Evolutionary conservation across 345 rosid genomes (phyloP).

Genomic region (Draba incana): DNA sequence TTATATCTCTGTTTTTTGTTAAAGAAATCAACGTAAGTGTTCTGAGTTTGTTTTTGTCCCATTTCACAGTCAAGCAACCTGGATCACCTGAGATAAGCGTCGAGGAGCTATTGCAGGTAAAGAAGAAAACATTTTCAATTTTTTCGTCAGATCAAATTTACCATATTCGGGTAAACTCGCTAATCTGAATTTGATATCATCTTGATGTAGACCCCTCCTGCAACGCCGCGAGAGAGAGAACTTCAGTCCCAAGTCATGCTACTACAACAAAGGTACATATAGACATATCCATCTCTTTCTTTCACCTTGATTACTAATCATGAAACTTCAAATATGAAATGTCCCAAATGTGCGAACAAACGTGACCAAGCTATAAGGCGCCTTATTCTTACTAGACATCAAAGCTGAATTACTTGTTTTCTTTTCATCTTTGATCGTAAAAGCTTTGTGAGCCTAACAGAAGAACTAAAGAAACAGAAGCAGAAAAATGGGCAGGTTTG

Average conservation of each 20-base stretch:
- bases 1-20: background rate
- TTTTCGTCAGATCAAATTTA: constrained; percentile 1
- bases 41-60: constrained; percentile 31
- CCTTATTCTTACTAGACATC: background rate
- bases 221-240: too few species aligned
- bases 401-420: constrained; percentile 11
- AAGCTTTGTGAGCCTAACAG: constrained; percentile 64
- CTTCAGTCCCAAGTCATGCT: too few species aligned
- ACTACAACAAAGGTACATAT: too few species aligned
- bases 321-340: constrained; percentile 8
- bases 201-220: too few species aligned
- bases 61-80: constrained; percentile 61
- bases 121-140: background rate
- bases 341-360: constrained; percentile 11
- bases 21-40: constrained; percentile 23
- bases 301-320: background rate
- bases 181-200: too few species aligned
- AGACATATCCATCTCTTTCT: too few species aligned
- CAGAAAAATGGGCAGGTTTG: constrained; percentile 72
- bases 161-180: background rate
- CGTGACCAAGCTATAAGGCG: constrained; percentile 14
- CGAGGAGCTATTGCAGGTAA: constrained; percentile 73
- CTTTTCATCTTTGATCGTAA: constrained; percentile 44
- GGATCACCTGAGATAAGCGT: constrained; percentile 56
- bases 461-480: constrained; percentile 81